Conservation (phyloP, 2,329 filamentous ascomycete species). For the Calonectria pseudoreteaudii region DNA sequence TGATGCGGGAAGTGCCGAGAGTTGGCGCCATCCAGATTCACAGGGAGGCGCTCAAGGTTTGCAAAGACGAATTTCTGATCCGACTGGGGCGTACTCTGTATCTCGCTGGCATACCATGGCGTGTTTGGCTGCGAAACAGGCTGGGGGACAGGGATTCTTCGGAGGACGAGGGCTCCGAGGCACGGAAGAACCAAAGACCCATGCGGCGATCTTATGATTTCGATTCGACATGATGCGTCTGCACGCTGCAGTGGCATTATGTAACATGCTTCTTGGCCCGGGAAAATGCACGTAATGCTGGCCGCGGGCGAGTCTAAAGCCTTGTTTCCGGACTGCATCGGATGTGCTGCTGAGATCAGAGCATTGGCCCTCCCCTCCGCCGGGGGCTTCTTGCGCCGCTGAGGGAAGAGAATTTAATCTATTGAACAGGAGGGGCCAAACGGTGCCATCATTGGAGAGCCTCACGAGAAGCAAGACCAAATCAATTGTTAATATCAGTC, state of each 20-base stretch:
- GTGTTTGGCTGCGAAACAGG: slow-evolving; percentile 1
- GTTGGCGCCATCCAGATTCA: not conserved
- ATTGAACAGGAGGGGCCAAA: not conserved
- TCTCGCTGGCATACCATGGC: slow-evolving; percentile 3
- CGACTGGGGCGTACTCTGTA: not conserved
- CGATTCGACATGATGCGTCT: not conserved
- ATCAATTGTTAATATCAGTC: not conserved
- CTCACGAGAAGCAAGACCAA: not conserved
- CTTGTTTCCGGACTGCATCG: not conserved
- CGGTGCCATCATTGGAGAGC: not conserved
- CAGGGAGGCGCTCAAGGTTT: not conserved
- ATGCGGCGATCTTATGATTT: slow-evolving; percentile 21
- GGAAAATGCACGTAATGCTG: slow-evolving; percentile 3
- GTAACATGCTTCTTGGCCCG: not conserved
- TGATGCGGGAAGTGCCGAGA: not conserved
- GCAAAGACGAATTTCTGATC: not conserved
- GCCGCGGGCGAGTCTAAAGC: not conserved
- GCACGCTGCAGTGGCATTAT: not conserved
- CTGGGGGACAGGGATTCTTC: slow-evolving; percentile 1
- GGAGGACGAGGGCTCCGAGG: slow-evolving; percentile 18
- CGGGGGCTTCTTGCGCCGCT: not conserved
- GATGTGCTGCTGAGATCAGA: not conserved
- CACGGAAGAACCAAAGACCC: slow-evolving; percentile 16
- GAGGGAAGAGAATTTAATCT: not conserved
- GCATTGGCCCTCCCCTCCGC: not conserved